phyloP scores from a whole-genome alignment of 208 protist genomes.

The Leishmania amazonensis region DNA sequence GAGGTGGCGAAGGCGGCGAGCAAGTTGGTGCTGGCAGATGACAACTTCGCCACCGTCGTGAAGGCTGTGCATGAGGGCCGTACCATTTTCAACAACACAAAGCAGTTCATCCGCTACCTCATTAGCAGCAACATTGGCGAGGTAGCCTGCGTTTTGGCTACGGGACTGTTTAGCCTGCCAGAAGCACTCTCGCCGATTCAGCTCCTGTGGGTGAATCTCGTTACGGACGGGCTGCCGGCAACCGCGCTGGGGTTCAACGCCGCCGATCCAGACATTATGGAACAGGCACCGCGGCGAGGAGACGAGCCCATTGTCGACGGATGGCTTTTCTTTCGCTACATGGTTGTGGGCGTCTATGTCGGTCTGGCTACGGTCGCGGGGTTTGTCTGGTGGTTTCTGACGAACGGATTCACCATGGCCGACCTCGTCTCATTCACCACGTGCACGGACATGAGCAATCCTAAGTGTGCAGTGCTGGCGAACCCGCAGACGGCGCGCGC shows the following conservation, averaged over 20 bases:
- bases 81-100: slow-evolving; percentile 97
- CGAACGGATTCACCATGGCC: slow-evolving; percentile 70
- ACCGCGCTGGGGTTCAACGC: slow-evolving; percentile 96
- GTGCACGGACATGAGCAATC: slow-evolving; percentile 57
- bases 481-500: slow-evolving; percentile 79
- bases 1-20: slow-evolving; percentile 97
- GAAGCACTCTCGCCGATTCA: slow-evolving; percentile 96
- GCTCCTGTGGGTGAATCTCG: slow-evolving; percentile 99
- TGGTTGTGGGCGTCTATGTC: slow-evolving; percentile 84
- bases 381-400: slow-evolving; percentile 88
- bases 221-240: slow-evolving; percentile 98
- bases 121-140: slow-evolving; percentile 98
- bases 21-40: slow-evolving; percentile 96
- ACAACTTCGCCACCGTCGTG: slow-evolving; percentile 98
- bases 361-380: slow-evolving; percentile 82
- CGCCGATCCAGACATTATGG: slow-evolving; percentile 90
- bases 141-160: slow-evolving; percentile 88
- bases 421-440: slow-evolving; percentile 63
- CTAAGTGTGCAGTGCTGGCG: slow-evolving; percentile 52
- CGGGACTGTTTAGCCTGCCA: slow-evolving; percentile 90
- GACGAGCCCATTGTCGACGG: slow-evolving; percentile 90
- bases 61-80: slow-evolving; percentile 96
- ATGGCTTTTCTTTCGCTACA: slow-evolving; percentile 84
- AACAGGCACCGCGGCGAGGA: slow-evolving; percentile 78
- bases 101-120: slow-evolving; percentile 98